A percentile compares a stretch with the other conserved stretches of the same genome.
These are phyloP conservation scores for Picochlorum costavermella DNA, from an alignment of 139 green algal species.

Conservation along the genomic window DNA sequence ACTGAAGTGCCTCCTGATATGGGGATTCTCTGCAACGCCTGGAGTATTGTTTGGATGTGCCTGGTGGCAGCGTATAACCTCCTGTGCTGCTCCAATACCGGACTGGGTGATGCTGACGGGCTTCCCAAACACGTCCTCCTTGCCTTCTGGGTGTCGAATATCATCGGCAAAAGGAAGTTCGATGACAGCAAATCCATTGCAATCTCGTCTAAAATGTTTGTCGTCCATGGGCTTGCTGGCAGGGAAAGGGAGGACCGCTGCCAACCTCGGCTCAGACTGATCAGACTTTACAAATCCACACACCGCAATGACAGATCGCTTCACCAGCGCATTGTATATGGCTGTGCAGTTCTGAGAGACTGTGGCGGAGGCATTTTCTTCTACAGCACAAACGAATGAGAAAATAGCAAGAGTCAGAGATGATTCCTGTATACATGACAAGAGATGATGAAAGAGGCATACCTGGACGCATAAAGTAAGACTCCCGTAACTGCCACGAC, in stretches of 20 bases:
- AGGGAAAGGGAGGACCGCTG: neutral
- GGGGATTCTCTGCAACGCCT: too few species aligned
- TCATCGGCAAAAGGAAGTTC: constrained; percentile 1
- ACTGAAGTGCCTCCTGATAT: too few species aligned
- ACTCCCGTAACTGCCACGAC: neutral
- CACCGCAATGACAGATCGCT: neutral
- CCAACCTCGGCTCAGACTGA: neutral
- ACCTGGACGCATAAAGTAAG: neutral
- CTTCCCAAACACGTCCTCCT: neutral
- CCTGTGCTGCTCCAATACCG: neutral
- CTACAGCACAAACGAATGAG: too few species aligned
- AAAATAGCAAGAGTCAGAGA: too few species aligned
- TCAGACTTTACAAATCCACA: constrained; percentile 1
- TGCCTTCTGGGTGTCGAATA: constrained; percentile 3
- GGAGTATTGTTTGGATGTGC: neutral
- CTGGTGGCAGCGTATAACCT: neutral
- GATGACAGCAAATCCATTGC: neutral
- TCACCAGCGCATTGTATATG: neutral
- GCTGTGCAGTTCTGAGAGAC: too few species aligned
- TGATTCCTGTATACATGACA: neutral
- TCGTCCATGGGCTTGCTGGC: too few species aligned
- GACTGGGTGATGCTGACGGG: neutral
- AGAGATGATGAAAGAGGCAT: neutral
- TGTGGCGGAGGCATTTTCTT: too few species aligned
- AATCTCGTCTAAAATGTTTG: neutral